Base-by-base conservation (phyloP, 148 eudicot genomes). In the Silene latifolia region DNA sequence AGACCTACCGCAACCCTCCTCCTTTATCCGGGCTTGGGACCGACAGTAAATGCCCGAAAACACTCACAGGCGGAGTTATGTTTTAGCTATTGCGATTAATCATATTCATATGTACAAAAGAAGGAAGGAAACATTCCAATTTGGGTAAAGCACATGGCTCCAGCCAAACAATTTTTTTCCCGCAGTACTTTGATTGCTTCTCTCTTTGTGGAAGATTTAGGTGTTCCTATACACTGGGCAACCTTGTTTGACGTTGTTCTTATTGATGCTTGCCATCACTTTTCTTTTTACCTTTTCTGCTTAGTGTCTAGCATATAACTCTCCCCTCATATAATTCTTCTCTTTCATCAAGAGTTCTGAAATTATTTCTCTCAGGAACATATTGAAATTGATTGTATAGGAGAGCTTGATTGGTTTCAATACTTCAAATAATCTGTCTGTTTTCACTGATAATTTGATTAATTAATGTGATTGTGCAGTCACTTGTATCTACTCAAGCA, bases 401-500 rank as follows among this genome's bases (percentile, higher is more conserved):
- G 46, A 8, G 15, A 15, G 20, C 42, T 61, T 61, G 24, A 48
- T 44, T 27, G 18, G 46, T 75, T 68, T 44, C 72, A 68, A 15
- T 47, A 13, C 56, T 20, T 23, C n/a, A 21, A 63, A 15, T 2
- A 0, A 32, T 4, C 47, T 56, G 8, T 25, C 51, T 75, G 54
- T 66, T 47, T 44, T 64, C n/a, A 39, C 29, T 17, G 1, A 10
- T 42, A 48, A 29, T 21, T 69, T 13, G 62, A 72, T 32, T 12
- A 24, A 53, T 23, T 32, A 63, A 24, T 72, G 44, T 63, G 23
- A 23, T 80, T 48, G 82, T 85, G 87, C 93, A 93, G 97, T 88
- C 97, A 48, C 72, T 93, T 70, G 81, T 93, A 77, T 91, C 97
- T 58, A 93, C 95, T 48, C 88, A 88, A 80, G 85, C 98, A 71